These are phyloP conservation scores for Mucor circinelloides DNA, from an alignment of 371 early-diverging fungal species.

Conservation along the genomic window DNA sequence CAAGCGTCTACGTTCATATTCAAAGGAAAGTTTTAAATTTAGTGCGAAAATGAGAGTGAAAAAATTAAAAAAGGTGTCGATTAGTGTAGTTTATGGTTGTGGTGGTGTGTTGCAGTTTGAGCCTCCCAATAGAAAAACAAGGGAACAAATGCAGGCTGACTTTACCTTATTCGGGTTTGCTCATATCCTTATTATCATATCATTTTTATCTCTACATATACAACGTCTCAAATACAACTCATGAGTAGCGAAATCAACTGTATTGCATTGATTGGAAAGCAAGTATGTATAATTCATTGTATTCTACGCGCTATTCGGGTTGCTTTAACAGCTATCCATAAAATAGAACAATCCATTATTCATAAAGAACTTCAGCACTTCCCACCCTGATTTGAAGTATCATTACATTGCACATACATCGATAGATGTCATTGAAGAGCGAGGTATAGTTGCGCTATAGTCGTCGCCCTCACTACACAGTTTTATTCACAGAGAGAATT, in stretches of 20 bases:
- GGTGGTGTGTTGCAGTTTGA: background rate
- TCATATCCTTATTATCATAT: background rate
- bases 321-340: background rate
- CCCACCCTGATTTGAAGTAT: constrained; percentile 82
- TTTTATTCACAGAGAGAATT: background rate
- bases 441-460: constrained; percentile 43
- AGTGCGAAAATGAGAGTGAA: constrained; percentile 1
- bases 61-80: constrained; percentile 1
- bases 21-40: background rate
- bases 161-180: background rate
- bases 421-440: constrained; percentile 87
- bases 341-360: constrained; percentile 83
- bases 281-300: constrained; percentile 17
- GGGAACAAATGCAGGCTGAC: constrained; percentile 2
- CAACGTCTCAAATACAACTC: background rate
- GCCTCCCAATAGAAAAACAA: background rate
- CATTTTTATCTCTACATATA: background rate
- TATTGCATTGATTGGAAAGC: constrained; percentile 74
- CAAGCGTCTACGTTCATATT: constrained; percentile 63
- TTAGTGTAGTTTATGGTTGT: background rate
- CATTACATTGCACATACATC: constrained; percentile 89
- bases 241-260: constrained; percentile 72
- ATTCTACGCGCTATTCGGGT: background rate
- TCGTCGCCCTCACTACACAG: background rate
- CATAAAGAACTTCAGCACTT: constrained; percentile 73